These are phyloP conservation scores for Kwoniella sp. DNA, from an alignment of 768 basidiomycete genomes.

Conservation along the genomic window DNA sequence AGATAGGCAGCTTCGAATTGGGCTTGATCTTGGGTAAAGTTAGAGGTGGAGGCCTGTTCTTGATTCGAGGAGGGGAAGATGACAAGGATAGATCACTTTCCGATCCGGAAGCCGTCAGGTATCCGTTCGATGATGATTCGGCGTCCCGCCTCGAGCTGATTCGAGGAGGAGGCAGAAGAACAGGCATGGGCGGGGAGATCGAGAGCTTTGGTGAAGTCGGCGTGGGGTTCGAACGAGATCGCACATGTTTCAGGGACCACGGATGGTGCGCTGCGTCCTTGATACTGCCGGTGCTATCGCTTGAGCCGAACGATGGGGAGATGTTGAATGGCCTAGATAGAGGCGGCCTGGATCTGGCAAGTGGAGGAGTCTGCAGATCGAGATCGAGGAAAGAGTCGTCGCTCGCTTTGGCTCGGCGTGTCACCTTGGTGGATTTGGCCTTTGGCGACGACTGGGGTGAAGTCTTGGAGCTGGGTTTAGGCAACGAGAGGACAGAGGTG, in stretches of 20 bases:
- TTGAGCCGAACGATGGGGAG: neutral
- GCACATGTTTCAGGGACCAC: constrained; percentile 1
- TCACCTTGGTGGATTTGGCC: neutral
- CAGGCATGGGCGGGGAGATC: constrained; percentile 16
- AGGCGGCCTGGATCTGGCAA: neutral
- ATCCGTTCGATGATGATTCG: neutral
- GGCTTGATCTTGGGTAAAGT: constrained; percentile 28
- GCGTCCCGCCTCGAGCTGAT: constrained; percentile 16
- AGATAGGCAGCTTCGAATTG: constrained; percentile 22
- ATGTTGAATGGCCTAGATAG: neutral
- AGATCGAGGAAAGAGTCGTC: constrained; percentile 22
- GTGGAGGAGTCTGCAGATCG: constrained; percentile 2
- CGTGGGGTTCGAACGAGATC: constrained; percentile 12
- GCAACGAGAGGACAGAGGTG: constrained; percentile 34
- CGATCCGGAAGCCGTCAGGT: neutral
- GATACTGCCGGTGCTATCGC: neutral
- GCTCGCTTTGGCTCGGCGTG: neutral
- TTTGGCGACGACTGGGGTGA: neutral
- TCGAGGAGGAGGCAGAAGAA: constrained; percentile 16
- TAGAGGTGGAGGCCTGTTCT: constrained; percentile 37
- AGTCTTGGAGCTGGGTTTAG: constrained; percentile 17
- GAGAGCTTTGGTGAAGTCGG: constrained; percentile 9
- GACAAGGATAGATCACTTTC: constrained; percentile 4
- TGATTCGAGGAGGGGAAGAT: constrained; percentile 2
- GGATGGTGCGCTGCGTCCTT: neutral